Evolutionary conservation across 140 eudicot genomes (phyloP).

Genomic region (Senecio squalidus): DNA sequence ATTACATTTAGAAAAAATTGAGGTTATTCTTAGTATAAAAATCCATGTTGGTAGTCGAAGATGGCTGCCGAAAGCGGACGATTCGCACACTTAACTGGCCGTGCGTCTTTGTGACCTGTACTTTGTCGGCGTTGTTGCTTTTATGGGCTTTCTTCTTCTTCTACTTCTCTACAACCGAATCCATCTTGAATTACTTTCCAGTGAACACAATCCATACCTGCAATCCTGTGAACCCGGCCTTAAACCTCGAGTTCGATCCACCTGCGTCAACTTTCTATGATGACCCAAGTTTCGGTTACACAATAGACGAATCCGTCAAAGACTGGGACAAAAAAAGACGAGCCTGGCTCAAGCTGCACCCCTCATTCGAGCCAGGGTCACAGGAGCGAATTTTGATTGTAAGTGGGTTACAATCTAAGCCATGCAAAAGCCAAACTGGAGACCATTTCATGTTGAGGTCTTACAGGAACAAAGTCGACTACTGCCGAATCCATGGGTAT

Average conservation of each 20-base stretch:
- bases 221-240: constrained; percentile 14
- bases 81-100: constrained; percentile 24
- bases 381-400: constrained; percentile 34
- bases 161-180: not conserved
- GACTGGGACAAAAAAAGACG: constrained; percentile 41
- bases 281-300: constrained; percentile 31
- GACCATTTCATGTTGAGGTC: constrained; percentile 41
- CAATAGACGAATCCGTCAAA: constrained; percentile 19
- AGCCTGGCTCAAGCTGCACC: constrained; percentile 40
- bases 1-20: too few relatives aligned
- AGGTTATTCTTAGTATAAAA: not conserved
- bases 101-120: constrained; percentile 26
- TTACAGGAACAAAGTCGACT: constrained; percentile 53
- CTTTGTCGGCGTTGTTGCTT: constrained; percentile 6
- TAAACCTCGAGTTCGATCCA: constrained; percentile 26
- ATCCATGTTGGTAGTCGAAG: constrained; percentile 12
- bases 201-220: not conserved
- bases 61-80: constrained; percentile 27
- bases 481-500: constrained; percentile 49
- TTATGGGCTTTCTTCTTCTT: constrained; percentile 18
- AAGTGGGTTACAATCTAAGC: constrained; percentile 47
- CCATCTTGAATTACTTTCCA: not conserved
- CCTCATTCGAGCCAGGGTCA: constrained; percentile 12
- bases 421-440: constrained; percentile 47
- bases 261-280: constrained; percentile 32